Percentiles rank a stretch among this genome's conserved stretches.
Evolutionary conservation across 1,284 basidiomycete genomes (phyloP).

Genomic region (Cystobasidium pallidum): DNA sequence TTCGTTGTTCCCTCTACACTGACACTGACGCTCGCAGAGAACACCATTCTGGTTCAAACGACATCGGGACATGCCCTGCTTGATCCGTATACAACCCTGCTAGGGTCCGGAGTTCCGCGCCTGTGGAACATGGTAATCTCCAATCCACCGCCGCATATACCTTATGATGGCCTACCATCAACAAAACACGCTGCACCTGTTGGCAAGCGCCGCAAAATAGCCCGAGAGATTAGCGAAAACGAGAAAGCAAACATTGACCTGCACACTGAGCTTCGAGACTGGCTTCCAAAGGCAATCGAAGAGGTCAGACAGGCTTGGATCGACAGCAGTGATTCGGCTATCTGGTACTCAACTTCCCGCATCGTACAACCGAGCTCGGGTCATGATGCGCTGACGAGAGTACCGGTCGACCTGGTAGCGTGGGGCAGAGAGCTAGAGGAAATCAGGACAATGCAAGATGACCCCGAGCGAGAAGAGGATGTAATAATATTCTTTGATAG

Average conservation of each 20-base stretch:
- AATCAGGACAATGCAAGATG: neutral
- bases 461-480: neutral
- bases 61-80: slow-evolving; percentile 24
- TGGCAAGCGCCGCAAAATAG: neutral
- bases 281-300: slow-evolving; percentile 27
- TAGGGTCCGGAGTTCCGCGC: slow-evolving; percentile 18
- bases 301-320: slow-evolving; percentile 18
- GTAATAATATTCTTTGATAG: neutral
- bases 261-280: slow-evolving; percentile 11
- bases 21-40: neutral
- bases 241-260: slow-evolving; percentile 30
- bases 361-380: neutral
- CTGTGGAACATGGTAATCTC: neutral
- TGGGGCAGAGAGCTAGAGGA: slow-evolving; percentile 16
- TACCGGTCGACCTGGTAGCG: slow-evolving; percentile 9
- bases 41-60: slow-evolving; percentile 10
- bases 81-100: slow-evolving; percentile 21
- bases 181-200: neutral
- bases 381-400: neutral
- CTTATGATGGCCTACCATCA: slow-evolving; percentile 6
- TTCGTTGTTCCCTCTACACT: neutral
- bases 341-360: slow-evolving; percentile 3
- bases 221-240: neutral
- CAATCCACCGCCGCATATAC: neutral
- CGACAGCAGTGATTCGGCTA: neutral